A percentile compares a stretch with the other conserved stretches of the same genome.
These are phyloP conservation scores for Lentinula edodes DNA, from an alignment of 768 basidiomycete species.

Conservation along the genomic window DNA sequence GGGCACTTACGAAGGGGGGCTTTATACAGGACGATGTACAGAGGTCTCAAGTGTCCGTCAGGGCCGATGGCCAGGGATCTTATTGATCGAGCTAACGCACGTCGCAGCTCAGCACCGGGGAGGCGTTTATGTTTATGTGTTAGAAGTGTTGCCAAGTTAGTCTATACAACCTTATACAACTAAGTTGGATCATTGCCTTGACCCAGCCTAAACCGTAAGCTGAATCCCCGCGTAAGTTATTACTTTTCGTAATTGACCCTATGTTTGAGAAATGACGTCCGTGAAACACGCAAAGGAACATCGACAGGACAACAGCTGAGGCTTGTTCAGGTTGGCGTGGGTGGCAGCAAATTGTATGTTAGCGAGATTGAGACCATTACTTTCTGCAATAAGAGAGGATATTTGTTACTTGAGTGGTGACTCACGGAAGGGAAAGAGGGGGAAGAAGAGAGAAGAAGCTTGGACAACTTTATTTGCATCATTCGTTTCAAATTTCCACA, in stretches of 20 bases:
- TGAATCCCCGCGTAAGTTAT: neutral
- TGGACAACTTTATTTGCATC: too few species aligned
- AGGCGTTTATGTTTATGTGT: neutral
- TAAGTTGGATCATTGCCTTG: neutral
- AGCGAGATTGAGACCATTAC: too few species aligned
- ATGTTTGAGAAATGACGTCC: neutral
- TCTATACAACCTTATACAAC: neutral
- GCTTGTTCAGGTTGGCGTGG: too few species aligned
- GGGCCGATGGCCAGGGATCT: neutral
- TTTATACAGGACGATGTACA: neutral
- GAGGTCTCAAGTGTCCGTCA: neutral
- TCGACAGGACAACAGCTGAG: too few species aligned
- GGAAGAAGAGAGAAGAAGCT: too few species aligned
- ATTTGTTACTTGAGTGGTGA: too few species aligned
- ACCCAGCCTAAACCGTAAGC: neutral
- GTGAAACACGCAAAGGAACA: neutral
- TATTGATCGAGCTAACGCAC: neutral
- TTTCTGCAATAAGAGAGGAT: too few species aligned
- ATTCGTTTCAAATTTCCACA: too few species aligned
- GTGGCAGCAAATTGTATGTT: too few species aligned
- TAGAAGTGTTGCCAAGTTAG: neutral
- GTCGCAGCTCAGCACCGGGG: neutral
- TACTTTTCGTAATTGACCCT: neutral
- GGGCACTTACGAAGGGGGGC: neutral
- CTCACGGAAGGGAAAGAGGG: too few species aligned